These are phyloP conservation scores for Didymella sp. DNA, from an alignment of 2,329 filamentous ascomycete species.

Conservation along the genomic window DNA sequence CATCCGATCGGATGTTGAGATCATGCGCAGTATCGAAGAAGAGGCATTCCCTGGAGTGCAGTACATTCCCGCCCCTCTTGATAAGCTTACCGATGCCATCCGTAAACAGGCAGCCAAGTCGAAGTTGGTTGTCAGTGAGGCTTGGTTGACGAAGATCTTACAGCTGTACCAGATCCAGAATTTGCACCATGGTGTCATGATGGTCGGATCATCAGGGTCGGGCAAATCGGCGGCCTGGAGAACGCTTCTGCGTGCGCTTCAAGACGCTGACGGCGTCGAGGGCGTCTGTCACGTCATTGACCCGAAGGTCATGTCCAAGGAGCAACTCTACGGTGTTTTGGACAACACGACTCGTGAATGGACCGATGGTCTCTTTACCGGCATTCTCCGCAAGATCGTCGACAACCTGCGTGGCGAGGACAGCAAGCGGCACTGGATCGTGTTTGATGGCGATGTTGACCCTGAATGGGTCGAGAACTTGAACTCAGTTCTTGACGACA, in stretches of 20 bases:
- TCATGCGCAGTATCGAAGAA: slow-evolving; percentile 82
- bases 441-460: slow-evolving; percentile 98
- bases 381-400: slow-evolving; percentile 96
- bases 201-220: slow-evolving; percentile 97
- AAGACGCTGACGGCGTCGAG: slow-evolving; percentile 88
- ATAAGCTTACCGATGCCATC: slow-evolving; percentile 80
- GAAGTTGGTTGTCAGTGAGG: slow-evolving; percentile 87
- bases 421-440: slow-evolving; percentile 97
- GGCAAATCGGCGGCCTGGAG: slow-evolving; percentile 98
- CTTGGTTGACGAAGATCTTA: slow-evolving; percentile 96
- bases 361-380: slow-evolving; percentile 98
- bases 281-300: slow-evolving; percentile 98
- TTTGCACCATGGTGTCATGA: slow-evolving; percentile 99
- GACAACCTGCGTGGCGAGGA: slow-evolving; percentile 98
- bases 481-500: slow-evolving; percentile 99
- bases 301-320: slow-evolving; percentile 99
- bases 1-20: slow-evolving; percentile 88
- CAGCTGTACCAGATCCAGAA: slow-evolving; percentile 98
- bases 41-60: slow-evolving; percentile 90
- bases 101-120: slow-evolving; percentile 81
- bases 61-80: slow-evolving; percentile 88
- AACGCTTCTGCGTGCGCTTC: slow-evolving; percentile 86
- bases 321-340: slow-evolving; percentile 92
- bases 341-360: slow-evolving; percentile 98
- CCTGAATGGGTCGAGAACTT: slow-evolving; percentile 99